Conservation (phyloP, 805 yeast genomes). For the Priceomyces fermenticarens region DNA sequence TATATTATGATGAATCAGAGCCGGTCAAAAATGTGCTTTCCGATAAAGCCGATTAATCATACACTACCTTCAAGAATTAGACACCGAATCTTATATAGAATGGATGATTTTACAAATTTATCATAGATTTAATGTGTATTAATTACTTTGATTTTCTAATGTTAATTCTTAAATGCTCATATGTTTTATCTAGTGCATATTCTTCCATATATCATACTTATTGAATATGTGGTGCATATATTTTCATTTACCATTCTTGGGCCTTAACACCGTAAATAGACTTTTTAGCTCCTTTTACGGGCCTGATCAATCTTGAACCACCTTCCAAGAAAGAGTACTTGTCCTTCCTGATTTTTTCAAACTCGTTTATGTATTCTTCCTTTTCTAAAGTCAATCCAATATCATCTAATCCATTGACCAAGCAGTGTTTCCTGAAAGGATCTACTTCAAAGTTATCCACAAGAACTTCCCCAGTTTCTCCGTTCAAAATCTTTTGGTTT, state of each 20-base stretch:
- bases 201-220: no score
- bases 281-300: constrained; percentile 67
- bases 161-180: no score
- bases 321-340: constrained; percentile 92
- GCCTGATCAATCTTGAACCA: constrained; percentile 67
- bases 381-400: constrained; percentile 93
- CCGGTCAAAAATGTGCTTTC: constrained; percentile 85
- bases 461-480: constrained; percentile 57
- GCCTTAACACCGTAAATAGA: constrained; percentile 62
- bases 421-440: constrained; percentile 89
- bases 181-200: no score
- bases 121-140: no score
- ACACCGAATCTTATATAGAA: no score
- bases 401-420: constrained; percentile 93
- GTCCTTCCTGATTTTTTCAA: constrained; percentile 73
- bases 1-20: constrained; percentile 78
- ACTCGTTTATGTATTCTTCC: constrained; percentile 69
- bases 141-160: no score
- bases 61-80: neutral
- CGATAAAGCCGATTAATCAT: constrained; percentile 22
- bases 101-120: no score
- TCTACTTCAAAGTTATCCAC: constrained; percentile 86
- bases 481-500: constrained; percentile 74
- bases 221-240: no score
- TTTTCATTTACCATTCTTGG: constrained; percentile 62